Conservation (phyloP, 495 filamentous ascomycete genomes). For the Evansstolkia leycettana region DNA sequence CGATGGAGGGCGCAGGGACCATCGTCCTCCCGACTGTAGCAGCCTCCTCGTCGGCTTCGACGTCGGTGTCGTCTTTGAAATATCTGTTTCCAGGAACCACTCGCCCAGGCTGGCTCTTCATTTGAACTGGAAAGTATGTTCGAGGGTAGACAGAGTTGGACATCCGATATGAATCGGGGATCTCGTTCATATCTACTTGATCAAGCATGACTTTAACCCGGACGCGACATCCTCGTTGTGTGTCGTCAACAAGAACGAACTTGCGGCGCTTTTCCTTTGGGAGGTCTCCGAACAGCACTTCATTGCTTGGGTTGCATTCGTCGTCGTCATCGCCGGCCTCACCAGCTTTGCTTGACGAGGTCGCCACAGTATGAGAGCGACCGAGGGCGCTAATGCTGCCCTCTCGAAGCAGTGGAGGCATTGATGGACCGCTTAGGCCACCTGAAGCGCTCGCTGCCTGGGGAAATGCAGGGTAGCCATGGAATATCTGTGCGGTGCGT, state of each 20-base stretch:
- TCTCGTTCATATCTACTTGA: conserved; percentile 79
- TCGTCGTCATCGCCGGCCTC: conserved; percentile 27
- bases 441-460: conserved; percentile 29
- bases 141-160: conserved; percentile 80
- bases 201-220: conserved; percentile 83
- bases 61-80: conserved; percentile 45
- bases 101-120: conserved; percentile 61
- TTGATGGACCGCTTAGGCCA: conserved; percentile 43
- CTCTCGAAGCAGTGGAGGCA: conserved; percentile 57
- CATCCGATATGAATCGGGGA: conserved; percentile 86
- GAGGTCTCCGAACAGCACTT: conserved; percentile 69
- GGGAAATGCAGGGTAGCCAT: conserved; percentile 55
- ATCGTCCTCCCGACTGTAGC: conserved; percentile 38
- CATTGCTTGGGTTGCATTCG: conserved; percentile 34
- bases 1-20: conserved; percentile 62
- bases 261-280: conserved; percentile 84
- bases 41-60: conserved; percentile 42
- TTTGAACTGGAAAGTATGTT: conserved; percentile 77
- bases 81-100: conserved; percentile 52
- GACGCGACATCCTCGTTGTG: conserved; percentile 60
- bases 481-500: conserved; percentile 68
- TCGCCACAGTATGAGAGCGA: conserved; percentile 26
- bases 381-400: conserved; percentile 46
- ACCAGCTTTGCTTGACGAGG: conserved; percentile 24
- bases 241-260: conserved; percentile 91